These are phyloP conservation scores for Mycena galericulata DNA, from an alignment of 768 basidiomycete species.

Conservation along the genomic window DNA sequence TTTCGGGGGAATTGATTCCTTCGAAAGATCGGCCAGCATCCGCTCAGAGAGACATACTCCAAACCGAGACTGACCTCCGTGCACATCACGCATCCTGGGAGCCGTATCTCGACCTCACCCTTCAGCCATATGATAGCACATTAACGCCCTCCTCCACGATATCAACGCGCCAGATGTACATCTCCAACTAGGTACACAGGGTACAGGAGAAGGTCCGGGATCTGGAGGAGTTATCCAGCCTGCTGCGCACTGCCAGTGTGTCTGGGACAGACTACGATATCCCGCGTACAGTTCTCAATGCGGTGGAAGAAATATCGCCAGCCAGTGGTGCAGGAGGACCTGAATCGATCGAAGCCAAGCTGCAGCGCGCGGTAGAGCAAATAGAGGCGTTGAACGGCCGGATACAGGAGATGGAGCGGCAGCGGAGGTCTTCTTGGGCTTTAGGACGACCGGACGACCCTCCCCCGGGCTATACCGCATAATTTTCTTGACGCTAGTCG, in stretches of 20 bases:
- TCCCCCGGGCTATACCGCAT: not conserved
- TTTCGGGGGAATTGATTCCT: too few relatives aligned
- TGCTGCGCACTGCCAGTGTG: not conserved
- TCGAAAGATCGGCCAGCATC: too few relatives aligned
- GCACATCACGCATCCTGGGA: too few relatives aligned
- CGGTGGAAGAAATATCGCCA: not conserved
- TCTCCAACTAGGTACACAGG: slow-evolving; percentile 21
- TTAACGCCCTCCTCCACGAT: too few relatives aligned
- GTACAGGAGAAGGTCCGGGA: slow-evolving; percentile 13
- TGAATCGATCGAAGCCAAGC: not conserved
- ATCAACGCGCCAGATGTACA: slow-evolving; percentile 24
- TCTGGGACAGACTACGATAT: too few relatives aligned
- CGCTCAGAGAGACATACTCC: too few relatives aligned
- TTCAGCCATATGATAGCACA: too few relatives aligned
- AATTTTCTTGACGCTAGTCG: too few relatives aligned
- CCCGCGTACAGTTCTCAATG: not conserved
- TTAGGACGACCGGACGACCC: not conserved
- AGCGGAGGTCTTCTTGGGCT: slow-evolving; percentile 1
- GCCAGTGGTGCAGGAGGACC: not conserved
- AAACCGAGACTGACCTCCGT: too few relatives aligned
- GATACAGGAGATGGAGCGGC: not conserved
- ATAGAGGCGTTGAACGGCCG: slow-evolving; percentile 2
- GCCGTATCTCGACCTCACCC: too few relatives aligned
- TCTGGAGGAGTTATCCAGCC: slow-evolving; percentile 13
- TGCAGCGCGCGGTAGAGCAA: not conserved